Base-by-base conservation (phyloP, 345 rosid species). In the Excoecaria agallocha region DNA sequence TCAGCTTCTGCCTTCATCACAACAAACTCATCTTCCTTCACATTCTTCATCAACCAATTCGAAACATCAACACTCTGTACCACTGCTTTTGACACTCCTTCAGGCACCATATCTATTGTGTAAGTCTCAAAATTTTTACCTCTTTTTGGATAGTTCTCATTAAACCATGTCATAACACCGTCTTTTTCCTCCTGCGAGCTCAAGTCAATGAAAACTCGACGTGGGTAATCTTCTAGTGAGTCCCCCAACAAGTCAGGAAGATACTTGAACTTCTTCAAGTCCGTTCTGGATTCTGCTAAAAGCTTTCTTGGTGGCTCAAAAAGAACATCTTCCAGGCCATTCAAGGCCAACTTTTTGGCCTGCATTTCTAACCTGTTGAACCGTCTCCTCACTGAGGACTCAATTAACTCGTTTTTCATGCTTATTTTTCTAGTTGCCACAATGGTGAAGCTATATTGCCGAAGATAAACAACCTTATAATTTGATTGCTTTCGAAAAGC, bases 1-100 rank as follows among this genome's bases (percentile, higher is more conserved):
- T 79, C 87, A 15, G 87, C 86, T 58, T 81, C 79, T 17, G 85
- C 87, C 73, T 84, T 86, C 86, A 84, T 80, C 78, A 83, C 86
- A 2, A 82, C 87, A 25, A 84, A 79, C 22, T 86, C 89, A 54
- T 76, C 89, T 66, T 81, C 79, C 46, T 39, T 72, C 71, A 71
- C 78, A 51, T 82, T 82, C 45, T 75, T 68, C 64, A 39, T 49
- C 74, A 84, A 54, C 87, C 87, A 84, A 49, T 79, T 77, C 6
- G 83, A 77, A 60, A 82, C 71, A 56, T 73, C 74, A 9, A 66
- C 20, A 0, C 46, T 9, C 12, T 61, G 59, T n/a, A 6, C 59
- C 46, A 35, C 55, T 49, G 16, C 50, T 5, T 52, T 54, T 8
- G 59, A 16, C 57, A 39, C 71, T 59, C 65, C 84, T 61, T 30